These are phyloP conservation scores for Mycena sp. DNA, from an alignment of 1,284 basidiomycete genomes.

Conservation along the genomic window DNA sequence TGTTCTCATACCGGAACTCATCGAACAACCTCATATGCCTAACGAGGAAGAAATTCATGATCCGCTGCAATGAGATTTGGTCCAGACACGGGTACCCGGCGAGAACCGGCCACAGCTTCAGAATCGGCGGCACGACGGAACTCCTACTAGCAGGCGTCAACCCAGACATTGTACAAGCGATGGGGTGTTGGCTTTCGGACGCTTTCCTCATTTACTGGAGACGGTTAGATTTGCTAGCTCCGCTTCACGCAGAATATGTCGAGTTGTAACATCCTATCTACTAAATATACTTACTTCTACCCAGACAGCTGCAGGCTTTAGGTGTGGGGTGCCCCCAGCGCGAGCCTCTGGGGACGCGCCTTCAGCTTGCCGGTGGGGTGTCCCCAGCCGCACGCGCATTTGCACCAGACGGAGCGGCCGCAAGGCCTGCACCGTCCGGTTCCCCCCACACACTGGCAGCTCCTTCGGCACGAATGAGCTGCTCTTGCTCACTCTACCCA, in stretches of 20 bases:
- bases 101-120: slow-evolving; percentile 8
- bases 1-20: background rate
- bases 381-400: background rate
- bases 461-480: too few species aligned
- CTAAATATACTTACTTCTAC: background rate
- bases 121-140: background rate
- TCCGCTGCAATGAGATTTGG: slow-evolving; percentile 12
- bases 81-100: background rate
- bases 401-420: background rate
- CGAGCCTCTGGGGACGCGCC: background rate
- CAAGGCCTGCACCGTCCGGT: too few species aligned
- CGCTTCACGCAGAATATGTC: background rate
- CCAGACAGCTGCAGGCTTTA: too few species aligned
- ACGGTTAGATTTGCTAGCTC: background rate
- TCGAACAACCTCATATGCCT: background rate
- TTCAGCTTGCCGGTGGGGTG: background rate
- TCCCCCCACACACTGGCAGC: too few species aligned
- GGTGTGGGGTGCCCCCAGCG: background rate
- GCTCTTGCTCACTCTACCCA: too few species aligned
- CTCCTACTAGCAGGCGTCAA: background rate
- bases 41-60: background rate
- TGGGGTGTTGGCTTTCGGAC: background rate
- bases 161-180: background rate
- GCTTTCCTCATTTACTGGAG: background rate
- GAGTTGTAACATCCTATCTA: background rate